A percentile compares a stretch with the other conserved stretches of the same genome.
These are phyloP conservation scores for Schwanniomyces etchellsii DNA, from an alignment of 1,139 yeast species.

Conservation along the genomic window DNA sequence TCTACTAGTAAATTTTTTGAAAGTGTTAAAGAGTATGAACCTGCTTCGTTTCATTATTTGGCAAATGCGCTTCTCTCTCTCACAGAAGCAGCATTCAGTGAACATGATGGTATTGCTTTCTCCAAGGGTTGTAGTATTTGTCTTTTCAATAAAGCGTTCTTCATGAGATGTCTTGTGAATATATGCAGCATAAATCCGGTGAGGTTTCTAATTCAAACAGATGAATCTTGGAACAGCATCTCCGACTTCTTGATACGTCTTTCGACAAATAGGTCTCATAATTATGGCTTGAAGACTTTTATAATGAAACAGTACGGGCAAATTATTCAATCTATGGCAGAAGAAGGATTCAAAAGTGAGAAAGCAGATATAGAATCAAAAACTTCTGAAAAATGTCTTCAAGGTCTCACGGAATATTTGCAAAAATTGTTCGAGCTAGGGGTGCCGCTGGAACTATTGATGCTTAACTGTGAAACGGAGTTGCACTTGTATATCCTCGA, in stretches of 20 bases:
- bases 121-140: too few species aligned
- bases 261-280: slow-evolving; percentile 24
- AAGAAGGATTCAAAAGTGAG: slow-evolving; percentile 35
- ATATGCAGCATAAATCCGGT: slow-evolving; percentile 8
- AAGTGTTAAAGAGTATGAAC: slow-evolving; percentile 51
- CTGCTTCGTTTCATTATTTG: slow-evolving; percentile 42
- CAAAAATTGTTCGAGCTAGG: slow-evolving; percentile 30
- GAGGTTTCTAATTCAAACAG: not conserved
- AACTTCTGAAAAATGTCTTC: slow-evolving; percentile 33
- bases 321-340: slow-evolving; percentile 42
- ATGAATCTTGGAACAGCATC: slow-evolving; percentile 42
- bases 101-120: too few species aligned
- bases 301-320: slow-evolving; percentile 24
- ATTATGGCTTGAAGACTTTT: slow-evolving; percentile 28
- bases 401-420: slow-evolving; percentile 30
- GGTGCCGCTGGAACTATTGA: slow-evolving; percentile 33
- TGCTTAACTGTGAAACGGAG: slow-evolving; percentile 55
- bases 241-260: slow-evolving; percentile 36
- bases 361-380: slow-evolving; percentile 12
- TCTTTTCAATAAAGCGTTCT: too few species aligned
- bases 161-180: slow-evolving; percentile 28
- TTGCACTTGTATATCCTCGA: slow-evolving; percentile 58
- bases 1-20: slow-evolving; percentile 59
- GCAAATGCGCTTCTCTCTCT: slow-evolving; percentile 38
- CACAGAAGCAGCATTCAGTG: too few species aligned